These are phyloP conservation scores for Pisolithus sp. DNA, from an alignment of 768 basidiomycete genomes.

Conservation along the genomic window DNA sequence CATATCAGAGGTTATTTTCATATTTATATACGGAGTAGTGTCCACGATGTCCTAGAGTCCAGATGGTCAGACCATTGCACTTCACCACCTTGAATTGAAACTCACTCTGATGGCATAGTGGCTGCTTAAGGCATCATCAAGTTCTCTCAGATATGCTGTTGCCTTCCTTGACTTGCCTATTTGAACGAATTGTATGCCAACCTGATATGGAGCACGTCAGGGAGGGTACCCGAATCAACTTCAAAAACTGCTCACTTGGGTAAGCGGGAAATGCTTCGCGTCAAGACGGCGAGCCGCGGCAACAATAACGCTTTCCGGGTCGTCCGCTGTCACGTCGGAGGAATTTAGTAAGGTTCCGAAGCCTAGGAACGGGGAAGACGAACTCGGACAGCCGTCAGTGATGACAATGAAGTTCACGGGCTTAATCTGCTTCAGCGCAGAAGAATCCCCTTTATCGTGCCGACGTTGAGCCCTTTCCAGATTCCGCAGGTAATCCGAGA, in stretches of 20 bases:
- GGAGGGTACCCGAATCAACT: neutral
- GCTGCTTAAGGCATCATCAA: slow-evolving; percentile 51
- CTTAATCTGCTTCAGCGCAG: slow-evolving; percentile 35
- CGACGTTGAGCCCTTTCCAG: slow-evolving; percentile 27
- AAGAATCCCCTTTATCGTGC: slow-evolving; percentile 16
- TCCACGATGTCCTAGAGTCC: slow-evolving; percentile 58
- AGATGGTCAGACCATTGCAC: neutral
- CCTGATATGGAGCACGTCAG: slow-evolving; percentile 27
- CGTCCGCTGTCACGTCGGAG: slow-evolving; percentile 35
- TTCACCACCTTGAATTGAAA: neutral
- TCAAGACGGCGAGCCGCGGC: slow-evolving; percentile 46
- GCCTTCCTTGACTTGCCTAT: slow-evolving; percentile 45
- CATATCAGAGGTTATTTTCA: slow-evolving; percentile 38
- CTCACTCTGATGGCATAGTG: slow-evolving; percentile 41
- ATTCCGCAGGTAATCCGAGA: slow-evolving; percentile 32
- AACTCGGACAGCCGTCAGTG: slow-evolving; percentile 60
- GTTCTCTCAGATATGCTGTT: slow-evolving; percentile 38
- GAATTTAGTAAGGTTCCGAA: neutral
- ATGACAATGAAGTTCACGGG: slow-evolving; percentile 55
- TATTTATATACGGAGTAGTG: slow-evolving; percentile 48
- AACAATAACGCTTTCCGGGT: slow-evolving; percentile 44
- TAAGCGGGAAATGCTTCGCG: slow-evolving; percentile 40
- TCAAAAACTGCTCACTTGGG: slow-evolving; percentile 35
- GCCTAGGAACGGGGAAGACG: slow-evolving; percentile 11
- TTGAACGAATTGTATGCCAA: slow-evolving; percentile 70